These are phyloP conservation scores for Penstemon eatonii DNA, from an alignment of 257 asterid species.

Conservation along the genomic window DNA sequence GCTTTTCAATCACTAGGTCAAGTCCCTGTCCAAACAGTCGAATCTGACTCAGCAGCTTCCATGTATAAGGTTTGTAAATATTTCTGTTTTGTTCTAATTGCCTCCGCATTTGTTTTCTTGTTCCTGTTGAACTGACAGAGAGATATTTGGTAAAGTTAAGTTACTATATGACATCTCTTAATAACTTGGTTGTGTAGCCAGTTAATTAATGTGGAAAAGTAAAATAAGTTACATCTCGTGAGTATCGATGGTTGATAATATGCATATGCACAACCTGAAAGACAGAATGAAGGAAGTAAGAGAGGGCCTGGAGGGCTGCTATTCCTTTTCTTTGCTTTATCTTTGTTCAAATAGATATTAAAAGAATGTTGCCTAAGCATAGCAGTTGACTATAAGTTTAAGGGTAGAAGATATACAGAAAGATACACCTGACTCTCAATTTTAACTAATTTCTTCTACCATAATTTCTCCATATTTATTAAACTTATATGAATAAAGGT, in stretches of 20 bases:
- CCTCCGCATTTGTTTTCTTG: neutral
- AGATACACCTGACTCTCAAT: neutral
- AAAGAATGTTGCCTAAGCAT: neutral
- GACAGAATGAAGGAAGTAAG: too few species aligned
- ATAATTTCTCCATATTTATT: neutral
- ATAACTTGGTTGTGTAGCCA: slow-evolving; percentile 2
- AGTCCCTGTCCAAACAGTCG: slow-evolving; percentile 81
- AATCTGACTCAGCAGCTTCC: slow-evolving; percentile 99
- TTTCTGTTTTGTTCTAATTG: neutral
- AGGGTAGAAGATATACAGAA: neutral
- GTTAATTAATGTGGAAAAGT: slow-evolving; percentile 11
- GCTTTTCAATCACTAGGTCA: slow-evolving; percentile 85
- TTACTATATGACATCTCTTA: neutral
- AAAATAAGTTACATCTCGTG: neutral
- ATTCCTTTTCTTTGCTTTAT: too few species aligned
- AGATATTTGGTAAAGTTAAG: neutral
- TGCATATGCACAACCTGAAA: neutral
- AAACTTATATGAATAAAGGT: neutral
- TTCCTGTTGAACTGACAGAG: slow-evolving; percentile 3
- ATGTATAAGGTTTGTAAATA: slow-evolving; percentile 68
- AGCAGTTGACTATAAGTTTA: neutral
- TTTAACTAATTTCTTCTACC: too few species aligned
- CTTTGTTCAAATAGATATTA: neutral
- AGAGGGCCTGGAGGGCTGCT: too few species aligned
- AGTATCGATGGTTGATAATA: neutral